Conservation (phyloP, 2,329 filamentous ascomycete genomes). For the Fusarium sp. region DNA sequence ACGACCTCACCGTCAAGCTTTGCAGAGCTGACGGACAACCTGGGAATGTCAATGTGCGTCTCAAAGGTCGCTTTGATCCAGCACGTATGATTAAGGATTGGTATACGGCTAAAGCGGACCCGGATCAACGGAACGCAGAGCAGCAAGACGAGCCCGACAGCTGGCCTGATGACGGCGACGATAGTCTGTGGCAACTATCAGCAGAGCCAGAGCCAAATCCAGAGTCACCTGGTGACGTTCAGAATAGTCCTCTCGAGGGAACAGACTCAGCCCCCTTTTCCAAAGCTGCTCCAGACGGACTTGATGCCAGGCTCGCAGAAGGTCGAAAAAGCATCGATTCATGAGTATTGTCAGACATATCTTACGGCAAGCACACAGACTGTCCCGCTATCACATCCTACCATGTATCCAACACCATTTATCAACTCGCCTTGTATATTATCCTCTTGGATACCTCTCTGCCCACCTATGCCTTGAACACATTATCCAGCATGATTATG, state of each 20-base stretch:
- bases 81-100: conserved; percentile 34
- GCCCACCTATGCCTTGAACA: background rate
- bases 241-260: background rate
- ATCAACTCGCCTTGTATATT: conserved; percentile 22
- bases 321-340: background rate
- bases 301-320: background rate
- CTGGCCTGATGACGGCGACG: conserved; percentile 11
- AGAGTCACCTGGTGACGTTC: background rate
- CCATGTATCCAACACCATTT: background rate
- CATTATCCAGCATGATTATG: background rate
- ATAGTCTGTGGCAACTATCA: background rate
- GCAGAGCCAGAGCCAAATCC: background rate
- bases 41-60: conserved; percentile 37
- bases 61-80: conserved; percentile 40
- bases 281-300: background rate
- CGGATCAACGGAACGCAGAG: background rate
- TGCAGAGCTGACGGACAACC: conserved; percentile 27
- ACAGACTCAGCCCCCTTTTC: background rate
- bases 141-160: background rate
- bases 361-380: background rate
- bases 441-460: conserved; percentile 3
- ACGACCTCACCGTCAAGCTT: conserved; percentile 36
- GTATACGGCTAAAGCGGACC: conserved; percentile 1
- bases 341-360: background rate
- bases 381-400: background rate